A percentile compares a stretch with the other conserved stretches of the same genome.
Evolutionary conservation across 2,329 filamentous ascomycete species (phyloP).

Genomic region (Chaetomium globosum): DNA sequence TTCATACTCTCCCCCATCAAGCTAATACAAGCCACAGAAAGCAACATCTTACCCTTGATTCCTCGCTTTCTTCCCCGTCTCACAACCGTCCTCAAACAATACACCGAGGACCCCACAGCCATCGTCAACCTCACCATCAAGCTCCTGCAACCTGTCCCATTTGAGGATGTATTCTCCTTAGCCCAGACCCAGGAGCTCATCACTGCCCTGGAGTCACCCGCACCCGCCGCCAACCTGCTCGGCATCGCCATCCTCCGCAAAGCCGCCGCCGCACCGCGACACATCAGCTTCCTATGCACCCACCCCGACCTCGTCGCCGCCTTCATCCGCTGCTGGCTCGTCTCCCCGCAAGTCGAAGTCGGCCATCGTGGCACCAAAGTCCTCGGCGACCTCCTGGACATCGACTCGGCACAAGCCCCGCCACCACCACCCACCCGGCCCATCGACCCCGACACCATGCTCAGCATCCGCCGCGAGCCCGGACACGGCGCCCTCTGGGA

Average conservation of each 20-base stretch:
- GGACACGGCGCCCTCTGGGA: constrained; percentile 60
- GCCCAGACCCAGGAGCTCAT: constrained; percentile 56
- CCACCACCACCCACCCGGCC: constrained; percentile 34
- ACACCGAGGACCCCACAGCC: constrained; percentile 53
- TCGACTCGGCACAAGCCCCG: constrained; percentile 53
- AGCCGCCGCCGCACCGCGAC: constrained; percentile 51
- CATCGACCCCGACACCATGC: constrained; percentile 35
- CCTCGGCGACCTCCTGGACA: constrained; percentile 57
- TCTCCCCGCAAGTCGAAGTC: constrained; percentile 56
- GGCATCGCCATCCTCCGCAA: constrained; percentile 61
- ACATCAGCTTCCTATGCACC: constrained; percentile 54
- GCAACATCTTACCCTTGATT: constrained; percentile 56
- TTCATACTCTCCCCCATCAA: not conserved
- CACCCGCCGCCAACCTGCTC: constrained; percentile 60
- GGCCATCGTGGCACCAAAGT: constrained; percentile 56
- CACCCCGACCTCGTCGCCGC: constrained; percentile 53
- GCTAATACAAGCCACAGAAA: constrained; percentile 43
- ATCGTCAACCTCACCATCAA: constrained; percentile 59
- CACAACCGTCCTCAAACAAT: constrained; percentile 55
- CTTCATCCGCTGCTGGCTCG: constrained; percentile 57
- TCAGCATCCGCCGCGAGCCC: constrained; percentile 45
- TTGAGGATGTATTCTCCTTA: constrained; percentile 55
- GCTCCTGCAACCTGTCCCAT: constrained; percentile 57
- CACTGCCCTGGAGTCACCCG: constrained; percentile 56
- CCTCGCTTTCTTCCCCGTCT: constrained; percentile 58